phyloP scores from a whole-genome alignment of 2,329 filamentous ascomycete species.

The Colletotrichum sp. region DNA sequence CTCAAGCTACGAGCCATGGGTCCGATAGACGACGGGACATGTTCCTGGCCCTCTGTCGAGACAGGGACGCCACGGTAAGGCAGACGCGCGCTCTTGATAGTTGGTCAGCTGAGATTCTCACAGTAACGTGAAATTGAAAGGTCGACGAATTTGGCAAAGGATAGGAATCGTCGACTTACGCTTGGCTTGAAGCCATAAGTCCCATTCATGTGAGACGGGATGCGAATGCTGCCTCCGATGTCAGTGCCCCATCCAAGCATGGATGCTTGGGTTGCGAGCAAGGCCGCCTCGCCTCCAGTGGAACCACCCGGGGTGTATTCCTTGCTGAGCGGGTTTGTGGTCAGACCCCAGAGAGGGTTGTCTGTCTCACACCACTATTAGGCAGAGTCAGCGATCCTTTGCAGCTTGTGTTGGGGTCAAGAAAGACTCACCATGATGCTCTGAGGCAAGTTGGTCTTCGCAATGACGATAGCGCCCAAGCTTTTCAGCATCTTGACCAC shows the following conservation, averaged over 20 bases:
- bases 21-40: slow-evolving; percentile 67
- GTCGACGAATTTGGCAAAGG: background rate
- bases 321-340: slow-evolving; percentile 67
- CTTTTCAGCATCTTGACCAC: slow-evolving; percentile 62
- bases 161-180: slow-evolving; percentile 6
- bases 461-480: slow-evolving; percentile 67
- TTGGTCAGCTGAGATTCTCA: background rate
- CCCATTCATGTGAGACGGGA: slow-evolving; percentile 40
- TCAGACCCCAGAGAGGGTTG: slow-evolving; percentile 63
- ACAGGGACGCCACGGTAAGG: slow-evolving; percentile 65
- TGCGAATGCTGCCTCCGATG: slow-evolving; percentile 45
- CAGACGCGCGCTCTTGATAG: slow-evolving; percentile 54
- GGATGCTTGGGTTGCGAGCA: slow-evolving; percentile 44
- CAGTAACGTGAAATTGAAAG: background rate
- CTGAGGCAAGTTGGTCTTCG: slow-evolving; percentile 74
- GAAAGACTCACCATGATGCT: slow-evolving; percentile 51
- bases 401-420: background rate
- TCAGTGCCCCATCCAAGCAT: slow-evolving; percentile 46
- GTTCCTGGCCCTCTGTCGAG: slow-evolving; percentile 68
- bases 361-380: slow-evolving; percentile 38
- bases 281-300: slow-evolving; percentile 60
- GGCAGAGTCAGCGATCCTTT: background rate
- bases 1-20: slow-evolving; percentile 53
- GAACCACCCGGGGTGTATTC: slow-evolving; percentile 66
- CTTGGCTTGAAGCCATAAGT: slow-evolving; percentile 31